Evolutionary conservation across 495 filamentous ascomycete species (phyloP).

Genomic region (Podospora conica): DNA sequence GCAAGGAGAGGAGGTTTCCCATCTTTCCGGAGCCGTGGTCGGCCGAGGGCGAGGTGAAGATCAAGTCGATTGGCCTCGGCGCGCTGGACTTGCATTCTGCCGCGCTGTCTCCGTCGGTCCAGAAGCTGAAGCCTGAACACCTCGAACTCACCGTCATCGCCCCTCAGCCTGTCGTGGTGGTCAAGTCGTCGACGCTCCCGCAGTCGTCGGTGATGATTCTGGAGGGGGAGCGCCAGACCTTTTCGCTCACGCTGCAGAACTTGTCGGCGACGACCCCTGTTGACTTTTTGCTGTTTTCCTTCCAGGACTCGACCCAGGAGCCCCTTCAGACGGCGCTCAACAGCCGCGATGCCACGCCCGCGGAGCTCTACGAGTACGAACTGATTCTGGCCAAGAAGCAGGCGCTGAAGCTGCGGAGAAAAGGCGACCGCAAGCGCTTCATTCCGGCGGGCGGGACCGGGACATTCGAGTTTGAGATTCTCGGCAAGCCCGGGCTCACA

Average conservation of each 20-base stretch:
- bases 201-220: slow-evolving; percentile 88
- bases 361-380: slow-evolving; percentile 80
- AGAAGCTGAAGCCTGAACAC: slow-evolving; percentile 39
- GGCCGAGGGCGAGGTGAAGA: slow-evolving; percentile 61
- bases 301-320: slow-evolving; percentile 78
- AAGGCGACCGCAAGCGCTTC: slow-evolving; percentile 45
- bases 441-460: slow-evolving; percentile 65
- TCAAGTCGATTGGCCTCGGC: slow-evolving; percentile 64
- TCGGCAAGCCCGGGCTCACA: slow-evolving; percentile 81
- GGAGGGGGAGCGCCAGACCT: slow-evolving; percentile 73
- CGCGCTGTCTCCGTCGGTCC: slow-evolving; percentile 26
- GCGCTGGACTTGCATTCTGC: slow-evolving; percentile 45
- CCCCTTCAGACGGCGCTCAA: slow-evolving; percentile 67
- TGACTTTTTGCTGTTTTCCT: slow-evolving; percentile 81
- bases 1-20: slow-evolving; percentile 72
- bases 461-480: slow-evolving; percentile 74
- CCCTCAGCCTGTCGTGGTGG: slow-evolving; percentile 65
- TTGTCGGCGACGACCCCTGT: slow-evolving; percentile 61
- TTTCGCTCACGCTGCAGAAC: slow-evolving; percentile 77
- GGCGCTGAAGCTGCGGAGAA: slow-evolving; percentile 58
- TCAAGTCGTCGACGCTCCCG: slow-evolving; percentile 69
- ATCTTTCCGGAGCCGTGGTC: slow-evolving; percentile 75
- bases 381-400: slow-evolving; percentile 68
- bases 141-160: slow-evolving; percentile 65
- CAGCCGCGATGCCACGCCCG: slow-evolving; percentile 66